Base-by-base conservation (phyloP, 1,284 basidiomycete species). In the Ustilago vetiveriae region DNA sequence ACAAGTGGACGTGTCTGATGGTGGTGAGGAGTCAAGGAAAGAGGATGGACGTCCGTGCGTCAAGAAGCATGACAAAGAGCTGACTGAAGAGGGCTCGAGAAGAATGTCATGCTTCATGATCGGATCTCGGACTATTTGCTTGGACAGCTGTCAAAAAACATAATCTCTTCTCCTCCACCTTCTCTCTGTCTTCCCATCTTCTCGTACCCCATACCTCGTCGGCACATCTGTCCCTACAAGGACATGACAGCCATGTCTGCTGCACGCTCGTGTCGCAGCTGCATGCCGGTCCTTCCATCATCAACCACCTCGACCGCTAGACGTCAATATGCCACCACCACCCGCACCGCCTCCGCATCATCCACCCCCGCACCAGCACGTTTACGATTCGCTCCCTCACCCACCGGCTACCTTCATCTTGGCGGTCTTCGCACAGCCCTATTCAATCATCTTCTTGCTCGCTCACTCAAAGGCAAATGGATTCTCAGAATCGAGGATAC, bases 351-450 rank as follows among this genome's bases (percentile, higher is more conserved):
- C 13, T n/a, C 33, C 11, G n/a, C 13, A 10, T 30, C 55, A 13
- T n/a, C 54, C 7, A 13, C 49, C n/a, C 2, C 36, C 19, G n/a
- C 33, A 17, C 24, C 27, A 47, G 55, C 60, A 21, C 79, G 85
- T 45, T 76, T 98, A 8, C 89, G 95, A 7, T 98, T 99, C 82
- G 95, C 95, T 0, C 95, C 96, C 0, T 98, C 95, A 0, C 96
- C 96, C 0, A 99, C 96, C 0, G 95, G 96, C 3, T 87, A 89
- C 41, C 85, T 98, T 2, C 95, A 98, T 83, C 88, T 99, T 1
- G 95, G 95, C 2, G 95, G 96, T 0, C 87, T 99, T n/a, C 85
- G 96, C 17, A 98, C 94, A 43, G 96, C 94, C 0, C 85, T 98
- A 4, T 94, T 94, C 84, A 98, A 98, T 81, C 87, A 97, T 78